Evolutionary conservation across 495 filamentous ascomycete genomes (phyloP).

Genomic region (Penicillium egyptiacum): DNA sequence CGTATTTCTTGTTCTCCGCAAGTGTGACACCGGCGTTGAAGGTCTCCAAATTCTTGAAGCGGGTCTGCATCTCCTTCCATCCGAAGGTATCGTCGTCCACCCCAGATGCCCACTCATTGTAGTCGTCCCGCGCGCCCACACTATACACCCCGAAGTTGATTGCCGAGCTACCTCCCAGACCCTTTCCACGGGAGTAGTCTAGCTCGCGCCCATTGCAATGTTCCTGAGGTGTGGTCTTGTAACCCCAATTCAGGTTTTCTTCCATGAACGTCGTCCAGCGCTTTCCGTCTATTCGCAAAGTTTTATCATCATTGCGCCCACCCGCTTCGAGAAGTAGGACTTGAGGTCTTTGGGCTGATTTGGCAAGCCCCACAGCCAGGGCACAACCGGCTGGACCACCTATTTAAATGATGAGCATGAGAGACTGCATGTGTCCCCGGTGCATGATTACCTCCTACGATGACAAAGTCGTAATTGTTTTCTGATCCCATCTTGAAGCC

Average conservation of each 20-base stretch:
- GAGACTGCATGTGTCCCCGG: background rate
- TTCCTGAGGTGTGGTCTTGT: conserved; percentile 57
- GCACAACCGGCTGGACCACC: conserved; percentile 58
- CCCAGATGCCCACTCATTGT: conserved; percentile 52
- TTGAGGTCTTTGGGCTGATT: conserved; percentile 40
- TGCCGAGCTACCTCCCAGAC: conserved; percentile 59
- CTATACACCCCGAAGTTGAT: conserved; percentile 65
- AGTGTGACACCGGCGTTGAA: conserved; percentile 46
- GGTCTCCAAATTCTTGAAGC: conserved; percentile 54
- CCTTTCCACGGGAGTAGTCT: conserved; percentile 58
- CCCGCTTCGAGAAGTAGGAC: conserved; percentile 63
- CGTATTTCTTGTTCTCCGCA: conserved; percentile 39
- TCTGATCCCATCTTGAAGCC: conserved; percentile 13
- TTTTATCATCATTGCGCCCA: conserved; percentile 45
- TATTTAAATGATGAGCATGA: conserved; percentile 23
- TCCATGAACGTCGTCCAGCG: conserved; percentile 52
- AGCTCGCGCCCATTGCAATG: conserved; percentile 51
- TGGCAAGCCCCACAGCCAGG: conserved; percentile 49
- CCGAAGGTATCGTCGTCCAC: conserved; percentile 46
- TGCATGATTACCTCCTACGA: conserved; percentile 51
- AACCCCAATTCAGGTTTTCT: conserved; percentile 56
- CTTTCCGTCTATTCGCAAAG: conserved; percentile 51
- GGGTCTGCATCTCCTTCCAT: conserved; percentile 49
- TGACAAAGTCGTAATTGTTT: conserved; percentile 50
- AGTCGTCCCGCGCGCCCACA: conserved; percentile 59